A percentile compares a stretch with the other conserved stretches of the same genome.
Evolutionary conservation across 2,329 filamentous ascomycete species (phyloP).

Genomic region (Talaromyces sp.): DNA sequence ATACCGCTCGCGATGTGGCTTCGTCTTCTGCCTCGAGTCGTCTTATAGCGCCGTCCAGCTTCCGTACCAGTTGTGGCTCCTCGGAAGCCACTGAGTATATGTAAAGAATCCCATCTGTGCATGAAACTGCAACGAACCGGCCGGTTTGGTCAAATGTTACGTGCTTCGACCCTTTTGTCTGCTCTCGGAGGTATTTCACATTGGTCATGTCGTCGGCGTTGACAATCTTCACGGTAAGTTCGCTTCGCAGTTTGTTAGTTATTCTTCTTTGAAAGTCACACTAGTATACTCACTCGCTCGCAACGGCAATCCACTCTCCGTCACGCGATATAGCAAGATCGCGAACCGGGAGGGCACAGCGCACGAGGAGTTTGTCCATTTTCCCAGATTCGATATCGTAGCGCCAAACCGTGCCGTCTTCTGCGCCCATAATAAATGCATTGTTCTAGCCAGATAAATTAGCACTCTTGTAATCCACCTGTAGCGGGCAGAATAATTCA

Average conservation of each 20-base stretch:
- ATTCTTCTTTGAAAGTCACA: background rate
- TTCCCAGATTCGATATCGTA: slow-evolving; percentile 67
- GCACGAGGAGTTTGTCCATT: slow-evolving; percentile 76
- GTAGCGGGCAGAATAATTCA: slow-evolving; percentile 26
- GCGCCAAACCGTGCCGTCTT: slow-evolving; percentile 92
- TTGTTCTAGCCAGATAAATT: slow-evolving; percentile 49
- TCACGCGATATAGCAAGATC: slow-evolving; percentile 80
- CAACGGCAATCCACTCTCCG: slow-evolving; percentile 81
- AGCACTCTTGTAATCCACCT: background rate
- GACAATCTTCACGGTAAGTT: slow-evolving; percentile 85
- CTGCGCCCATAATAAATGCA: slow-evolving; percentile 82
- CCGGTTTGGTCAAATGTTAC: slow-evolving; percentile 80
- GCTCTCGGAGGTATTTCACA: slow-evolving; percentile 74
- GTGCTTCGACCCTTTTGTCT: slow-evolving; percentile 83
- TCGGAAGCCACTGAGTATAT: slow-evolving; percentile 77
- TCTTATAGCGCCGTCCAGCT: slow-evolving; percentile 80
- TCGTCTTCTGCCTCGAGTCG: slow-evolving; percentile 71
- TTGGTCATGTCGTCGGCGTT: slow-evolving; percentile 70
- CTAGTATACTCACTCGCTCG: slow-evolving; percentile 65
- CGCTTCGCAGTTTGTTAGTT: slow-evolving; percentile 41
- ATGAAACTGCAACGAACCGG: slow-evolving; percentile 69
- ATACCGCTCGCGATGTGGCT: slow-evolving; percentile 66
- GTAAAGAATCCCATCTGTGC: slow-evolving; percentile 83
- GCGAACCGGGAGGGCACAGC: slow-evolving; percentile 78
- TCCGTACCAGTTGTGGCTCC: slow-evolving; percentile 73